Percentiles rank a stretch among this genome's conserved stretches.
These are phyloP conservation scores for Aspergillus aculeatus DNA, from an alignment of 2,329 filamentous ascomycete species.

Conservation along the genomic window DNA sequence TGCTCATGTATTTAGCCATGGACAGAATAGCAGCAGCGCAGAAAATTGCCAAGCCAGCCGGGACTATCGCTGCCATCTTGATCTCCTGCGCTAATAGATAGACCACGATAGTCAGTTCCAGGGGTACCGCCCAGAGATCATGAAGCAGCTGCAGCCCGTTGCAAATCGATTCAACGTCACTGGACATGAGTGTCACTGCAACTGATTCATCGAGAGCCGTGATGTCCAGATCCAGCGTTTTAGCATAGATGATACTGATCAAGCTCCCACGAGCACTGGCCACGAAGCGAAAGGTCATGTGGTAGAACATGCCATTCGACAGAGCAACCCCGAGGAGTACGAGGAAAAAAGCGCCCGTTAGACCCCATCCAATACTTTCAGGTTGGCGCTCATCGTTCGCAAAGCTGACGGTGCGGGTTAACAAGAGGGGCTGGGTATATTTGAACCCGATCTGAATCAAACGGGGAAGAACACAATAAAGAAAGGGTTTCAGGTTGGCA, in stretches of 20 bases:
- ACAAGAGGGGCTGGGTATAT: not conserved
- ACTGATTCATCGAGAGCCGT: not conserved
- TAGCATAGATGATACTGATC: not conserved
- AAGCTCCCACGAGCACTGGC: not conserved
- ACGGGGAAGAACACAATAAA: not conserved
- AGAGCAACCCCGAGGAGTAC: not conserved
- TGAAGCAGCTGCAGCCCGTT: not conserved
- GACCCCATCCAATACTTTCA: not conserved
- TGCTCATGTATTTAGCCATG: too few species aligned
- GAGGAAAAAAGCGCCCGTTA: not conserved
- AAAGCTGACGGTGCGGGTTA: not conserved
- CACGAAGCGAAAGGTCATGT: constrained; percentile 1
- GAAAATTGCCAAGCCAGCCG: too few species aligned
- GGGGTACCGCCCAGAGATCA: not conserved
- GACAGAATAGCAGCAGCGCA: too few species aligned
- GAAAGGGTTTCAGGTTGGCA: not conserved
- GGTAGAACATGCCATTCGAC: not conserved
- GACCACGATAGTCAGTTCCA: constrained; percentile 1
- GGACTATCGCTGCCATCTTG: too few species aligned
- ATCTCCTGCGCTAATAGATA: not conserved
- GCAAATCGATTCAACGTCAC: not conserved
- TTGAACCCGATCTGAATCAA: not conserved
- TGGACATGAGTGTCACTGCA: constrained; percentile 5
- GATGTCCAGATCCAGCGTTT: not conserved
- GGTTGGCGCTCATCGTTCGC: not conserved